phyloP scores from a whole-genome alignment of 345 rosid species.

The Bruguiera parviflora region DNA sequence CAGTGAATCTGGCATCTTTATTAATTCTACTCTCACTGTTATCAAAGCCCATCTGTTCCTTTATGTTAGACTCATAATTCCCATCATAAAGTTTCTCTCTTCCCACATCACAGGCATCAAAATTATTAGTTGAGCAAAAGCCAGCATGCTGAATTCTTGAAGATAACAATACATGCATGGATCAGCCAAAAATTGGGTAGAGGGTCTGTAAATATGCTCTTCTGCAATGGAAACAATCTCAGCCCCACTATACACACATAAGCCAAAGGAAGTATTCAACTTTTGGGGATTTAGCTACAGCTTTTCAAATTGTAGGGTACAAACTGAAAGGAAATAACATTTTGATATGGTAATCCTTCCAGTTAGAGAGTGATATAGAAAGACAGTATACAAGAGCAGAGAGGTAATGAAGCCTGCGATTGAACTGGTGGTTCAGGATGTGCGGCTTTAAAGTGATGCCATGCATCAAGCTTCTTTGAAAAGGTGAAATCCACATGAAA shows the following conservation, averaged over 20 bases:
- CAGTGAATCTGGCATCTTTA: constrained; percentile 26
- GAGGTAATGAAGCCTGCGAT: no score
- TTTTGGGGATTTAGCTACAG: neutral
- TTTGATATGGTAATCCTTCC: constrained; percentile 15
- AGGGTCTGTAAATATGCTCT: neutral
- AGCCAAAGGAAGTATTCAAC: neutral
- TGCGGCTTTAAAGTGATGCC: no score
- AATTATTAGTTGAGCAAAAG: constrained; percentile 15
- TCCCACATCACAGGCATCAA: constrained; percentile 3
- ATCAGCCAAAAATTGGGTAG: no score
- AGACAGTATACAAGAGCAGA: no score
- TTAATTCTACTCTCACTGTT: constrained; percentile 9
- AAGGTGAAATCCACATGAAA: no score
- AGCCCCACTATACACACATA: neutral
- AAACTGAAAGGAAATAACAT: neutral
- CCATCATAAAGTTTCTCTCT: constrained; percentile 16
- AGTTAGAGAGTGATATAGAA: no score
- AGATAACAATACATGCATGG: constrained; percentile 4
- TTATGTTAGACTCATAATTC: constrained; percentile 8
- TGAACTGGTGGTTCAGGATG: no score
- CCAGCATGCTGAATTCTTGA: constrained; percentile 4
- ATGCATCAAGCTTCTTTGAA: no score
- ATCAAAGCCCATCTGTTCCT: constrained; percentile 13
- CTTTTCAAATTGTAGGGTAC: neutral
- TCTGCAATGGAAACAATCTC: neutral